phyloP scores from a whole-genome alignment of 2,329 filamentous ascomycete genomes.

The Xylaria sp. region DNA sequence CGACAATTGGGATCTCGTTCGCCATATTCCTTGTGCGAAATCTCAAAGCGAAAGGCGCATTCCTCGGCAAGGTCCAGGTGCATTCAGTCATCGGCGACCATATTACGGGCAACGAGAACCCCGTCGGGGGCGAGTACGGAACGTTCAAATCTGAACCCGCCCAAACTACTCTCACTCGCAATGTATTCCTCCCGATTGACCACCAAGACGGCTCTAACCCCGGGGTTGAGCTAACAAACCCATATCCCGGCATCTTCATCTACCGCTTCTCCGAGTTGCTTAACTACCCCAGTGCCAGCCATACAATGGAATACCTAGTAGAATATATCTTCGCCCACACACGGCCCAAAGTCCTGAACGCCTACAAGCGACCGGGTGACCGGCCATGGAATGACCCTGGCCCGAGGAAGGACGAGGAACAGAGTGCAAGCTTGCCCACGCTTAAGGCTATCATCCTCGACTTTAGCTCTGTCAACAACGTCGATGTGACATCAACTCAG shows the following conservation, averaged over 20 bases:
- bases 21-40: conserved; percentile 85
- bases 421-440: conserved; percentile 67
- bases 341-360: conserved; percentile 77
- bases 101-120: conserved; percentile 70
- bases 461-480: conserved; percentile 92
- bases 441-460: conserved; percentile 93
- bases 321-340: conserved; percentile 76
- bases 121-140: conserved; percentile 64
- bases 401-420: conserved; percentile 64
- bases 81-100: conserved; percentile 86
- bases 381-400: conserved; percentile 96
- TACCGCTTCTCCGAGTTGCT: conserved; percentile 95
- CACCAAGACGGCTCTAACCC: conserved; percentile 94
- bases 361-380: conserved; percentile 75
- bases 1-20: conserved; percentile 80
- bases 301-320: conserved; percentile 84
- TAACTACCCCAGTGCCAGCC: conserved; percentile 94
- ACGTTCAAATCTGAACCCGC: conserved; percentile 59
- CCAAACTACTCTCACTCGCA: conserved; percentile 61
- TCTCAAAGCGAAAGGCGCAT: conserved; percentile 82
- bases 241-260: conserved; percentile 94
- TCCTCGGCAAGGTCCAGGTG: conserved; percentile 85
- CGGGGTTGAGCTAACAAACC: conserved; percentile 78
- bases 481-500: conserved; percentile 93
- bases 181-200: conserved; percentile 87